These are phyloP conservation scores for Neobulgaria alba DNA, from an alignment of 2,329 filamentous ascomycete species.

Conservation along the genomic window DNA sequence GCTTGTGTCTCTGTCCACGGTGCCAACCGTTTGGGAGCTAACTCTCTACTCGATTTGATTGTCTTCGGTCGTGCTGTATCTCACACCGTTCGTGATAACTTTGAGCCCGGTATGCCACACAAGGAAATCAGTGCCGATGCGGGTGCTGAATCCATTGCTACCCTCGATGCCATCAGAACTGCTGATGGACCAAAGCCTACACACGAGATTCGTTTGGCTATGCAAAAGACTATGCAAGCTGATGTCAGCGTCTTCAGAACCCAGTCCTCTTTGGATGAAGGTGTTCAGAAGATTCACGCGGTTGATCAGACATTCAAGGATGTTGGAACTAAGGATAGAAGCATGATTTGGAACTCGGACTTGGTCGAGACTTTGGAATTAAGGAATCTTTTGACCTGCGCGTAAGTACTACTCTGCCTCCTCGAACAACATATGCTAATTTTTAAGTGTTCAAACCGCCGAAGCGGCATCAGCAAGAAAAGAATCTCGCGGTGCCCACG, in stretches of 20 bases:
- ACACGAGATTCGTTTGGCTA: slow-evolving; percentile 76
- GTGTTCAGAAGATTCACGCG: slow-evolving; percentile 77
- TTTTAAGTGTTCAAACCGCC: slow-evolving; percentile 72
- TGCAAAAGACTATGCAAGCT: slow-evolving; percentile 98
- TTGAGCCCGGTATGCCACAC: slow-evolving; percentile 72
- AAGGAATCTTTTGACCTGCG: slow-evolving; percentile 87
- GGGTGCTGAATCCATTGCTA: slow-evolving; percentile 76
- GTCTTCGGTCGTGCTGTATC: slow-evolving; percentile 90
- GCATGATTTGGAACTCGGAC: slow-evolving; percentile 99
- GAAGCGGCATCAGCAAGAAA: slow-evolving; percentile 85
- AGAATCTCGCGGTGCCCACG: slow-evolving; percentile 95
- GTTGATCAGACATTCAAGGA: slow-evolving; percentile 74
- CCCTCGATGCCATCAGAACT: slow-evolving; percentile 78
- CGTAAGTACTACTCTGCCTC: slow-evolving; percentile 9
- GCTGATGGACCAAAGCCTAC: slow-evolving; percentile 81
- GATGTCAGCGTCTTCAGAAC: slow-evolving; percentile 90
- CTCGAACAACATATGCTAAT: slow-evolving; percentile 8
- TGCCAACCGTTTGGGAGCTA: slow-evolving; percentile 94
- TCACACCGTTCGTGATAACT: slow-evolving; percentile 93
- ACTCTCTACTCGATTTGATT: slow-evolving; percentile 94
- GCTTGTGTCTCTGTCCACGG: slow-evolving; percentile 97
- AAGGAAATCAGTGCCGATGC: slow-evolving; percentile 76
- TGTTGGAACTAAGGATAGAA: slow-evolving; percentile 93
- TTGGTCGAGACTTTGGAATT: slow-evolving; percentile 94
- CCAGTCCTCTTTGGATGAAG: slow-evolving; percentile 86